Conservation (phyloP, 805 yeast genomes). For the Schwanniomyces polymorphus region DNA sequence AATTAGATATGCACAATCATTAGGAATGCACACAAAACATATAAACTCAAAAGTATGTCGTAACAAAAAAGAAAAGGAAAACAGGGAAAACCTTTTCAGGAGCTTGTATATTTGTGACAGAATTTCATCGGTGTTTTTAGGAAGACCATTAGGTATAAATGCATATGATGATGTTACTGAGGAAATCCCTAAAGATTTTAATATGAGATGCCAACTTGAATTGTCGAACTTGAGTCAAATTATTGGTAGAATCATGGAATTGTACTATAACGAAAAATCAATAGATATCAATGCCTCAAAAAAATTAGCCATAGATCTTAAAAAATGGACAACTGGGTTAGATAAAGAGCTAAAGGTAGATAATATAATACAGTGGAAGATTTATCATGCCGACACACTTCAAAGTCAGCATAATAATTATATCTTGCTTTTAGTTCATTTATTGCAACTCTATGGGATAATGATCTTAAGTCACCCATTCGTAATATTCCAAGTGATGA, state of each 20-base stretch:
- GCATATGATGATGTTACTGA: slow-evolving; percentile 26
- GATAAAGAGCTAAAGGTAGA: slow-evolving; percentile 30
- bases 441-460: slow-evolving; percentile 37
- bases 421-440: slow-evolving; percentile 30
- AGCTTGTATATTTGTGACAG: slow-evolving; percentile 34
- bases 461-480: slow-evolving; percentile 42
- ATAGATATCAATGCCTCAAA: slow-evolving; percentile 29
- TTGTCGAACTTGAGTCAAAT: slow-evolving; percentile 26
- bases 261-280: slow-evolving; percentile 29
- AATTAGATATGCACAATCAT: slow-evolving; percentile 41
- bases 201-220: slow-evolving; percentile 24
- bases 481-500: slow-evolving; percentile 24
- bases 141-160: slow-evolving; percentile 34
- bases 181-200: slow-evolving; percentile 12
- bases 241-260: slow-evolving; percentile 27
- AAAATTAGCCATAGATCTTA: slow-evolving; percentile 35
- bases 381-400: not conserved
- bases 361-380: not conserved
- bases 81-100: slow-evolving; percentile 35
- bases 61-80: slow-evolving; percentile 21
- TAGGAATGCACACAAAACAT: slow-evolving; percentile 39
- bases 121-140: slow-evolving; percentile 31
- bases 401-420: slow-evolving; percentile 7
- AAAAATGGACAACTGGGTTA: slow-evolving; percentile 30
- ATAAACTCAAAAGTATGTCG: slow-evolving; percentile 34